Evolutionary conservation across 2,329 filamentous ascomycete species (phyloP).

Genomic region (Plenodomus tracheiphilus): DNA sequence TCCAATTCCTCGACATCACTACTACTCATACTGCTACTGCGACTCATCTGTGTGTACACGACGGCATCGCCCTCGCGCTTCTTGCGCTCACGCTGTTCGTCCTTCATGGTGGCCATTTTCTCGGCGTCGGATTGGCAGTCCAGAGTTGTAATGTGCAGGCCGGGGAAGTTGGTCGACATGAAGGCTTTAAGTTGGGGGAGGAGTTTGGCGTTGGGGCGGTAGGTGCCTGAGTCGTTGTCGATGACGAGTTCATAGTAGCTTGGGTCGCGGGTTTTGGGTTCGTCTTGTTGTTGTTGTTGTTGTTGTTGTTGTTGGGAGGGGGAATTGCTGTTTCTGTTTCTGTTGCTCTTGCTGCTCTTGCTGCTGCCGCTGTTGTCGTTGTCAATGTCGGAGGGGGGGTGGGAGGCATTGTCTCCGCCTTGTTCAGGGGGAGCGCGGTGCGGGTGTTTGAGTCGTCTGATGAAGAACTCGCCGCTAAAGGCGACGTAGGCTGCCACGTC

Average conservation of each 20-base stretch:
- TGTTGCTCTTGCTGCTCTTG: no score
- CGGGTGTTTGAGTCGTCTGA: conserved; percentile 67
- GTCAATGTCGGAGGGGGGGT: conserved; percentile 57
- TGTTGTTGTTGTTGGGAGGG: no score
- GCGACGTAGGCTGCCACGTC: conserved; percentile 90
- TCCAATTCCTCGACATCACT: conserved; percentile 64
- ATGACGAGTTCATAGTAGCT: conserved; percentile 81
- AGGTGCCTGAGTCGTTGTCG: conserved; percentile 94
- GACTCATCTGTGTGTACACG: conserved; percentile 58
- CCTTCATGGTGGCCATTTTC: conserved; percentile 73
- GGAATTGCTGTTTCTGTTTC: no score
- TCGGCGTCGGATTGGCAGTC: conserved; percentile 75
- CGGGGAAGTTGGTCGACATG: conserved; percentile 73
- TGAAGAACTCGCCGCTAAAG: conserved; percentile 90
- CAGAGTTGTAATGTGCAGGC: conserved; percentile 71
- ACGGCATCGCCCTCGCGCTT: conserved; percentile 60
- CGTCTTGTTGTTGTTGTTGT: conserved; percentile 8
- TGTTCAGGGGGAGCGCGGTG: conserved; percentile 42
- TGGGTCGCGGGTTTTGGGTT: conserved; percentile 53
- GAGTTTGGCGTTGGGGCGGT: conserved; percentile 78
- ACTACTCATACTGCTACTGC: conserved; percentile 53
- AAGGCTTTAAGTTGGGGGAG: conserved; percentile 73
- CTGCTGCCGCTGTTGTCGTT: conserved; percentile 24
- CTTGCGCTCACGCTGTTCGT: conserved; percentile 73
- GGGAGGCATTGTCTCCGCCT: conserved; percentile 46